Conservation (phyloP, 23 red algal species). For the Gracilaria gracilis region DNA sequence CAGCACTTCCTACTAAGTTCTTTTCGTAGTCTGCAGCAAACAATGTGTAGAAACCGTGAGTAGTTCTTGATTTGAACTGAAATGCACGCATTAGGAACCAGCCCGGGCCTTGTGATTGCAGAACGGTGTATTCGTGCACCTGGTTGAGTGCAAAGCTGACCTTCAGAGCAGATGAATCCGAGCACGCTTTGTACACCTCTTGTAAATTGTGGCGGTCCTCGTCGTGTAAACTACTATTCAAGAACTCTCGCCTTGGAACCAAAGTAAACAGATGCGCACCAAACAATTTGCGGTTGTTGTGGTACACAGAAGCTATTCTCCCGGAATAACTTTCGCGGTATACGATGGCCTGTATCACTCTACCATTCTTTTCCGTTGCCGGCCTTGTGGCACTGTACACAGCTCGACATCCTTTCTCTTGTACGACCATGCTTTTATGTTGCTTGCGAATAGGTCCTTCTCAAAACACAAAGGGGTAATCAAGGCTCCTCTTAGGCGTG, state of each 20-base stretch:
- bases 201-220: background rate
- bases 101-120: constrained; percentile 38
- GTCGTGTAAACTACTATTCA: background rate
- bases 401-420: background rate
- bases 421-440: background rate
- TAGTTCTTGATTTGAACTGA: constrained; percentile 23
- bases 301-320: constrained; percentile 4
- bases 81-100: constrained; percentile 40
- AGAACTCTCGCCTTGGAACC: no score
- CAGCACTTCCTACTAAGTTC: background rate
- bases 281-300: background rate
- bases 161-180: background rate
- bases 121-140: background rate
- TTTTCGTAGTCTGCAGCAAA: background rate
- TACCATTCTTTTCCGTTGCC: background rate
- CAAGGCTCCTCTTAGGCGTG: no score
- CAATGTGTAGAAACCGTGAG: background rate
- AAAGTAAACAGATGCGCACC: background rate
- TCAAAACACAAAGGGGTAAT: no score
- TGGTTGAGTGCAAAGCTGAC: background rate
- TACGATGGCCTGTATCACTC: background rate
- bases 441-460: no score
- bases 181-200: background rate
- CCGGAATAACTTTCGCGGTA: constrained; percentile 12
- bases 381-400: constrained; percentile 4